Conservation (phyloP, 495 filamentous ascomycete genomes). For the Penicillium ochrochloron region DNA sequence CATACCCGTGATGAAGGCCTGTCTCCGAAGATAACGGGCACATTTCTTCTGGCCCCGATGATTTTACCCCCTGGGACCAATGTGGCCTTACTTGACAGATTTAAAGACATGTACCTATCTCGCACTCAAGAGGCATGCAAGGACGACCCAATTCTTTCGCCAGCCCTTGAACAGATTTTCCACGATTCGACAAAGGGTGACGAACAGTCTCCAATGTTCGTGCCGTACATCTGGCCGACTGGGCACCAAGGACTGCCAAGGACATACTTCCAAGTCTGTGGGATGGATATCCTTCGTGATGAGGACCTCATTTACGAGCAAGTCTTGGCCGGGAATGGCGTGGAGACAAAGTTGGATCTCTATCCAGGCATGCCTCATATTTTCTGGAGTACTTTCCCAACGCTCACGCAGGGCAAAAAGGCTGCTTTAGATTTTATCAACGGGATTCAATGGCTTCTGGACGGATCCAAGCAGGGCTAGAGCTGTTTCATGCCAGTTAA, state of each 20-base stretch:
- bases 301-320: constrained; percentile 46
- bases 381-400: constrained; percentile 7
- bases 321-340: constrained; percentile 36
- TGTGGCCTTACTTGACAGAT: constrained; percentile 27
- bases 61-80: constrained; percentile 15
- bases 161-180: constrained; percentile 18
- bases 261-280: constrained; percentile 47
- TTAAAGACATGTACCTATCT: constrained; percentile 39
- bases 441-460: background rate
- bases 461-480: background rate
- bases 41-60: constrained; percentile 48
- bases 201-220: constrained; percentile 16
- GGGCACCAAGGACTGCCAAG: constrained; percentile 33
- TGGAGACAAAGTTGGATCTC: constrained; percentile 41
- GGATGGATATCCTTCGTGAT: constrained; percentile 44
- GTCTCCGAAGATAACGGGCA: constrained; percentile 49
- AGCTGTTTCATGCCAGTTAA: background rate
- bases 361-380: constrained; percentile 51
- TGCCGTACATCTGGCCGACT: constrained; percentile 16
- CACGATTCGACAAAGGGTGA: background rate
- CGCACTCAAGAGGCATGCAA: constrained; percentile 41
- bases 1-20: constrained; percentile 47
- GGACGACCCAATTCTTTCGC: constrained; percentile 12
- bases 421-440: constrained; percentile 3
- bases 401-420: background rate